Base-by-base conservation (phyloP, 305 asterid genomes). In the Stenogyne calaminthoides region DNA sequence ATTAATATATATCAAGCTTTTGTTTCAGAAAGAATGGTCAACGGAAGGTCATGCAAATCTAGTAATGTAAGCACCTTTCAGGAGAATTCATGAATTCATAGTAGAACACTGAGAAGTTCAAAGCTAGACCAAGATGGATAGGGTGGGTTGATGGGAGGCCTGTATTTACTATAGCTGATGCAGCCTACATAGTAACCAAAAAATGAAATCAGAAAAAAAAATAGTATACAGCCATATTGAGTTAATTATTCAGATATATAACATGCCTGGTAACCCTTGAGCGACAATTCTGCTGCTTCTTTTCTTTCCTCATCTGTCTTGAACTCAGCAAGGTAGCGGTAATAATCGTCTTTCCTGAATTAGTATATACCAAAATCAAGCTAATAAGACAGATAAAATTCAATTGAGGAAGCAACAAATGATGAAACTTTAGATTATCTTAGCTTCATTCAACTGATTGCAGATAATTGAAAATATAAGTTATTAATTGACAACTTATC, bases 61-160 rank as follows among this genome's bases (percentile, higher is more conserved):
- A 18, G 20, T 20, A n/a, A 14, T 14, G 12, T 65, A 20, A 15
- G 16, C 76, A 91, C 98, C 91, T 85, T 74, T 93, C 98, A 7
- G 98, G 92, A 51, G 96, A 91, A 67, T 93, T 93, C 94, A 93
- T 85, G 16, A 93, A 91, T 87, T 91, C 97, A 25, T 93, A 93
- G 84, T 91, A 88, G 83, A 93, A 93, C 34, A 89, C 97, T 0
- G 97, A 93, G 84, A 89, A 93, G 84, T 90, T 93, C 88, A 93
- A 80, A 70, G 98, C 97, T 52, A 93, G 87, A 51, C 97, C 96
- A 44, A 93, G 96, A 34, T 96, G 93, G 72, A 91, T 91, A 3
- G 98, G 98, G 71, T 93, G 98, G 64, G 98, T 93, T 11, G 98
- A 87, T 8, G 92, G 87, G 11, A 93, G 96, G 47, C 91, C 96